phyloP scores from a whole-genome alignment of 306 rosid species.

The Dalbergia cochinchinensis region DNA sequence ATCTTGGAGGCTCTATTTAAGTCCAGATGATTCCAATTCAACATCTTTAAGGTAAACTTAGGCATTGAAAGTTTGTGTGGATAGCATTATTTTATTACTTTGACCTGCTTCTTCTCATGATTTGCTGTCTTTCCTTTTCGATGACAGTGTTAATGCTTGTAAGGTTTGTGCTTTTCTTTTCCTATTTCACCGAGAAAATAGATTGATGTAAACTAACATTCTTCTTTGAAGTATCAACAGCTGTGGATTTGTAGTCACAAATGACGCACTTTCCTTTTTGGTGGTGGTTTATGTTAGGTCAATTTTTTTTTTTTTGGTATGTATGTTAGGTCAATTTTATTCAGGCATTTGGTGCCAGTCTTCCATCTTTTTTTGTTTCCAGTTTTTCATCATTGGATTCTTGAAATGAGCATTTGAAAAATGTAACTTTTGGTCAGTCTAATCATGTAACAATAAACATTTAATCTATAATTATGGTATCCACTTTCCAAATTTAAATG shows the following conservation, averaged over 20 bases:
- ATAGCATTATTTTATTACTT: background rate
- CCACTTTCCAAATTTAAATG: background rate
- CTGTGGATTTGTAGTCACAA: background rate
- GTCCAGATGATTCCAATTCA: conserved; percentile 1
- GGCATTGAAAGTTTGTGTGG: background rate
- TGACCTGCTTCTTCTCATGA: background rate
- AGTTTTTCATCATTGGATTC: background rate
- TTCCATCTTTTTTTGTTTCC: background rate
- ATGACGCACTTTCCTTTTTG: background rate
- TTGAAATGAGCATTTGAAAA: background rate
- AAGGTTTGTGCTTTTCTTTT: conserved; percentile 1
- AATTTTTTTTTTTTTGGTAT: too few relatives aligned
- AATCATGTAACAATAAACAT: background rate
- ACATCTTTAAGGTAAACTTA: background rate
- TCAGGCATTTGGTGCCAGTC: background rate
- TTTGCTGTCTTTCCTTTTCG: background rate
- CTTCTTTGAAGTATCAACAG: background rate
- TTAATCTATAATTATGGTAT: background rate
- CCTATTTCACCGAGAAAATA: background rate
- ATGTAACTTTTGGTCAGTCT: background rate
- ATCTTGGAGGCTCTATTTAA: background rate
- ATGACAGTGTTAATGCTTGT: background rate
- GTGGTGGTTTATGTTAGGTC: background rate
- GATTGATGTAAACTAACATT: background rate
- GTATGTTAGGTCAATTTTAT: background rate